These are phyloP conservation scores for Aspergillus haitiensis DNA, from an alignment of 495 filamentous ascomycete genomes.

Conservation along the genomic window DNA sequence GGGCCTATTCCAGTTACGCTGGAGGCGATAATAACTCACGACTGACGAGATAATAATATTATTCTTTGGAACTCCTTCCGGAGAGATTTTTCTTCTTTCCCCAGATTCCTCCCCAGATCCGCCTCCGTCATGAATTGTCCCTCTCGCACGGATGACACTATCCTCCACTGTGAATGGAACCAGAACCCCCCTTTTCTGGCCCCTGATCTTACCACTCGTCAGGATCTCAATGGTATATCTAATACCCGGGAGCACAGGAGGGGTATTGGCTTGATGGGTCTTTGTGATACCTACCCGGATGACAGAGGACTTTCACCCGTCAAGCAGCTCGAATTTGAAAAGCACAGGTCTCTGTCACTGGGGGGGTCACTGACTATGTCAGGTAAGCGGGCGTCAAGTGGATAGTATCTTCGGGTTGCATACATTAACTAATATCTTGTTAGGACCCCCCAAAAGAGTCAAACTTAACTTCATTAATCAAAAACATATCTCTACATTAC, in stretches of 20 bases:
- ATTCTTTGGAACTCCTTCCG: no score
- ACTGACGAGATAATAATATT: no score
- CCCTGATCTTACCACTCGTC: constrained; percentile 59
- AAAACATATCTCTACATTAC: constrained; percentile 11
- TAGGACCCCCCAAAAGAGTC: constrained; percentile 28
- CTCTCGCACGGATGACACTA: constrained; percentile 59
- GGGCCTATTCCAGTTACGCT: neutral
- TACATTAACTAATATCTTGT: constrained; percentile 6
- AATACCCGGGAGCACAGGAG: constrained; percentile 34
- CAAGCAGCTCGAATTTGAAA: constrained; percentile 16
- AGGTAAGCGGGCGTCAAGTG: constrained; percentile 23
- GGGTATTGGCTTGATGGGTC: constrained; percentile 6
- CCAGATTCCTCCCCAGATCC: constrained; percentile 12
- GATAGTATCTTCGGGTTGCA: constrained; percentile 1
- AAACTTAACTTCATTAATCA: constrained; percentile 3
- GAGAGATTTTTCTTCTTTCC: neutral
- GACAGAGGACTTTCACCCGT: constrained; percentile 15
- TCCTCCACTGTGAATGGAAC: constrained; percentile 57
- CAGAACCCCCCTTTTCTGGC: constrained; percentile 58
- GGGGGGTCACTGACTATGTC: constrained; percentile 38
- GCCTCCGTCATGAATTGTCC: constrained; percentile 59
- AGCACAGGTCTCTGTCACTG: neutral
- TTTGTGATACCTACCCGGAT: constrained; percentile 9
- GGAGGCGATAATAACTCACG: no score
- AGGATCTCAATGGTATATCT: constrained; percentile 61